Evolutionary conservation across 2,329 filamentous ascomycete genomes (phyloP).

Genomic region (Domatiomyces globalis): DNA sequence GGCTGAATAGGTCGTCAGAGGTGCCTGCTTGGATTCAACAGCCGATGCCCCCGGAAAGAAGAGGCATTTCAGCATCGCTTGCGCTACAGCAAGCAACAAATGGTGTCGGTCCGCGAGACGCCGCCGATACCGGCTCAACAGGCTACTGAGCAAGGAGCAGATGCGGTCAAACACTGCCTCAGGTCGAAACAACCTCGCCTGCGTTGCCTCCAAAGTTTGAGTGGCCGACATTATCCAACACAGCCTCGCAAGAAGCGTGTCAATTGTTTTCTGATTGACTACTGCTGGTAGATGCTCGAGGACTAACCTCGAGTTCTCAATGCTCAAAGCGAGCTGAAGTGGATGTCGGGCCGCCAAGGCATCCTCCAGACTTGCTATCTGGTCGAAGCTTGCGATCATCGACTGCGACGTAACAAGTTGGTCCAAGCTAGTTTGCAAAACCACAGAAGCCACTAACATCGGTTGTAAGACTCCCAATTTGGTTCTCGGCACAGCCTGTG

Average conservation of each 20-base stretch:
- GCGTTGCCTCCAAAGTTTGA: background rate
- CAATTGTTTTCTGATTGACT: conserved; percentile 33
- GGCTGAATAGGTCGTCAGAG: conserved; percentile 1
- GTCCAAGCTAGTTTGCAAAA: background rate
- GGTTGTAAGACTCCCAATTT: background rate
- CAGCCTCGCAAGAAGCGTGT: conserved; percentile 26
- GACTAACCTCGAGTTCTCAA: conserved; percentile 27
- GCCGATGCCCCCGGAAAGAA: conserved; percentile 29
- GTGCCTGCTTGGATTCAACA: conserved; percentile 1
- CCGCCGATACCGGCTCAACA: conserved; percentile 44
- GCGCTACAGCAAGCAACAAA: conserved; percentile 41
- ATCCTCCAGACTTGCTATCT: conserved; percentile 25
- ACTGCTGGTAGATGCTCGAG: conserved; percentile 28
- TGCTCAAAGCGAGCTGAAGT: conserved; percentile 18
- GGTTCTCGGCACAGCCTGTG: background rate
- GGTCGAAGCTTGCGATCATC: conserved; percentile 9
- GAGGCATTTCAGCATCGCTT: conserved; percentile 41
- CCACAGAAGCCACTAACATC: background rate
- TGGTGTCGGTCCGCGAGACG: conserved; percentile 48
- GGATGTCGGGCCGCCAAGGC: background rate
- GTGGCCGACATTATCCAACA: conserved; percentile 10
- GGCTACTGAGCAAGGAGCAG: conserved; percentile 38
- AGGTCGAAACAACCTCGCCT: conserved; percentile 1
- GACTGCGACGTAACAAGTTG: background rate
- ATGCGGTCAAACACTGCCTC: conserved; percentile 39